These are phyloP conservation scores for Fusarium algeriense DNA, from an alignment of 2,329 filamentous ascomycete genomes.

Conservation along the genomic window DNA sequence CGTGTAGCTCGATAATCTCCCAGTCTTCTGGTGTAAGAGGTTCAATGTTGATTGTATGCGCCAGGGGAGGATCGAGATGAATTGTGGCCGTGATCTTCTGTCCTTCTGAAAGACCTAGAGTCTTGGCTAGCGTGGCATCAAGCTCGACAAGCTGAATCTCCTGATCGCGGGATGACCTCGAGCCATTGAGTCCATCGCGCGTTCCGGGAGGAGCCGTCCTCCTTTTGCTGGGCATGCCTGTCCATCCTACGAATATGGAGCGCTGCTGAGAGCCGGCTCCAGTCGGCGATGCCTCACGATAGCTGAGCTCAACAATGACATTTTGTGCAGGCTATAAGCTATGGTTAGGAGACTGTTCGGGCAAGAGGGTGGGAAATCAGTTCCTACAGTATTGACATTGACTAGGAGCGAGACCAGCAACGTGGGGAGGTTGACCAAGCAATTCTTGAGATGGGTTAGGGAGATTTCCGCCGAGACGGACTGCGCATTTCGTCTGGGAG, in stretches of 20 bases:
- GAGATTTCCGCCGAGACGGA: constrained; percentile 85
- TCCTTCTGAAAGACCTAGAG: constrained; percentile 82
- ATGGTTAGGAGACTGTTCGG: constrained; percentile 18
- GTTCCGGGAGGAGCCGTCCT: constrained; percentile 79
- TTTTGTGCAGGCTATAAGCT: constrained; percentile 83
- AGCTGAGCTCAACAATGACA: constrained; percentile 93
- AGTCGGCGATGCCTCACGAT: constrained; percentile 65
- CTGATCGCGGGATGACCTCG: constrained; percentile 75
- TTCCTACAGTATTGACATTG: constrained; percentile 86
- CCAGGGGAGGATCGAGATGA: constrained; percentile 90
- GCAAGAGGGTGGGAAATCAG: not conserved
- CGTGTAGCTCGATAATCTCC: constrained; percentile 99
- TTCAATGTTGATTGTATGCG: constrained; percentile 96
- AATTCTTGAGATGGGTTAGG: constrained; percentile 90
- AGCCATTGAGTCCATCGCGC: constrained; percentile 76
- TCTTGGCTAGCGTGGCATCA: constrained; percentile 83
- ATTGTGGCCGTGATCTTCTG: constrained; percentile 79
- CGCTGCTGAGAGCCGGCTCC: constrained; percentile 65
- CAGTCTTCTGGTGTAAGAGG: constrained; percentile 95
- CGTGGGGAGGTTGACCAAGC: constrained; percentile 90
- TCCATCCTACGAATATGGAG: constrained; percentile 94
- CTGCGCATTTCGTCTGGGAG: constrained; percentile 66
- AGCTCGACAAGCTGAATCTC: constrained; percentile 85
- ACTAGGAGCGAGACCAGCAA: constrained; percentile 86
- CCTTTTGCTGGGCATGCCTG: constrained; percentile 95